Evolutionary conservation across 768 basidiomycete genomes (phyloP).

Genomic region (Xerocomellus amylosporus): DNA sequence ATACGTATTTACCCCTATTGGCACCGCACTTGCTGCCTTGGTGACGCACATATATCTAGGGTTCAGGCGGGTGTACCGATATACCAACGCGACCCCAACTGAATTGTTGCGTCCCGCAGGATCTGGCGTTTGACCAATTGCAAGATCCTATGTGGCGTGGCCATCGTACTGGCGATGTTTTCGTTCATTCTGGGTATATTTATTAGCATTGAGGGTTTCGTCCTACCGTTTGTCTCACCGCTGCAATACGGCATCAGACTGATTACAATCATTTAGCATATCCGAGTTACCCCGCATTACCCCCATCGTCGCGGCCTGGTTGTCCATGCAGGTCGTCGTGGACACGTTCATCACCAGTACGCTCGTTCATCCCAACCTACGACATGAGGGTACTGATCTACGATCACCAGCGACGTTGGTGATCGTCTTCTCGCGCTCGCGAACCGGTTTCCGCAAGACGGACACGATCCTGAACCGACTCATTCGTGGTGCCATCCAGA

Average conservation of each 20-base stretch:
- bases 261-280: conserved; percentile 29
- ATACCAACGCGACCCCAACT: background rate
- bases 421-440: conserved; percentile 18
- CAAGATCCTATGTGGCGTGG: conserved; percentile 29
- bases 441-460: conserved; percentile 52
- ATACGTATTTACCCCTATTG: conserved; percentile 48
- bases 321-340: conserved; percentile 43
- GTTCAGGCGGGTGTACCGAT: conserved; percentile 35
- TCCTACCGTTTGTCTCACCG: conserved; percentile 15
- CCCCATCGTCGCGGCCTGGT: conserved; percentile 46
- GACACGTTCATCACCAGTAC: conserved; percentile 46
- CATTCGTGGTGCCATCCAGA: conserved; percentile 3
- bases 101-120: background rate
- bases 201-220: too few relatives aligned
- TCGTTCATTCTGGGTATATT: conserved; percentile 45
- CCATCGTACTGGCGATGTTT: conserved; percentile 35
- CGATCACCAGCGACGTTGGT: conserved; percentile 14
- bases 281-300: conserved; percentile 40
- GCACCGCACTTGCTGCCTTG: conserved; percentile 44
- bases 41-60: conserved; percentile 49
- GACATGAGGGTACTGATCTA: background rate
- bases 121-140: conserved; percentile 15
- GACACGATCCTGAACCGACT: conserved; percentile 37
- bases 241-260: background rate
- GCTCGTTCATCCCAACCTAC: background rate